Conservation (phyloP, 139 green algal species). For the Auxenochlorella protothecoides region DNA sequence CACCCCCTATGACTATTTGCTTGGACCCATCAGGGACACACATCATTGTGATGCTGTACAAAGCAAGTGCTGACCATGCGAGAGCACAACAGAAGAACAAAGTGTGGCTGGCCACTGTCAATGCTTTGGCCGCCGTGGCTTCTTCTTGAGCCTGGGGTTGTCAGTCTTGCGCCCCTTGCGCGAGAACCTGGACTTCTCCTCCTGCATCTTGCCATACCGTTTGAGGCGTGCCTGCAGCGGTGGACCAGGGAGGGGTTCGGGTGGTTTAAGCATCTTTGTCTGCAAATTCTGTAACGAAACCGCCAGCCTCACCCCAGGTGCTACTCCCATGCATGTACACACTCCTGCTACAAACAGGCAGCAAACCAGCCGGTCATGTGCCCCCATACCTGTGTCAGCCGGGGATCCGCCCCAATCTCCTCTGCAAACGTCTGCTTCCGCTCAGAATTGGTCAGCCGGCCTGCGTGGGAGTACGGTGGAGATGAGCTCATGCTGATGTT, state of each 20-base stretch:
- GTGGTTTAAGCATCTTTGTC: no score
- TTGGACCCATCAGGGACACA: no score
- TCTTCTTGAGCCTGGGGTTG: slow-evolving; percentile 24
- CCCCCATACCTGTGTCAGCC: slow-evolving; percentile 23
- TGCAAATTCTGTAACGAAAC: no score
- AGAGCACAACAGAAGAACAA: not conserved
- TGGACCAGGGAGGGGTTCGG: not conserved
- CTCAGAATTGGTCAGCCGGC: slow-evolving; percentile 53
- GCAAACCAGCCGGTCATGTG: not conserved
- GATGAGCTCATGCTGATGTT: not conserved
- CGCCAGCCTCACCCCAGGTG: no score
- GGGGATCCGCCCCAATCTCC: slow-evolving; percentile 52
- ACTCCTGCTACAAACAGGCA: not conserved
- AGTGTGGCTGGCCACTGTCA: not conserved
- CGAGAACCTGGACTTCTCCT: slow-evolving; percentile 9
- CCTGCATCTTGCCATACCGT: slow-evolving; percentile 41
- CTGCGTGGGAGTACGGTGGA: slow-evolving; percentile 17
- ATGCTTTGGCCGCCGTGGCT: slow-evolving; percentile 29
- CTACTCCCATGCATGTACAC: not conserved
- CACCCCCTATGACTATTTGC: no score
- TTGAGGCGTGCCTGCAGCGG: slow-evolving; percentile 30
- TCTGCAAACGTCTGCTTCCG: slow-evolving; percentile 53
- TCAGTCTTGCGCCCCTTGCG: slow-evolving; percentile 18
- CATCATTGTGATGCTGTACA: no score
- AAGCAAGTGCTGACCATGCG: no score